Base-by-base conservation (phyloP, 441 rosid genomes). In the Omphalea diandra region DNA sequence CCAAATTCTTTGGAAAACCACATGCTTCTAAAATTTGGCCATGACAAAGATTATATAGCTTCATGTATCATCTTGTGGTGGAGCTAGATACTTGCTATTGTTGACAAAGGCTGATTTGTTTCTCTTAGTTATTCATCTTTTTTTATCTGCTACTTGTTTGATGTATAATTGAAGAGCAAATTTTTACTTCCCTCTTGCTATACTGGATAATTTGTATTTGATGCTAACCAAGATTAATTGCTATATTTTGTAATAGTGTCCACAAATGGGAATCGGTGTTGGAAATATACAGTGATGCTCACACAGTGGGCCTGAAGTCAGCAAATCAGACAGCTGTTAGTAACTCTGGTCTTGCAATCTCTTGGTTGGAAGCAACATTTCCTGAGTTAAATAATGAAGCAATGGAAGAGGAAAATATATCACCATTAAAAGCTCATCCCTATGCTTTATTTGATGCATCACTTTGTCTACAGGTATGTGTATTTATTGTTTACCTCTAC, bases 311-410 rank as follows among this genome's bases (percentile, higher is more conserved):
- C 70, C 73, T 82, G 81, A 85, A 84, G 72, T 91, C 97, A 65
- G 63, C 85, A 70, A 86, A 86, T 82, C 76, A 88, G 2, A 49
- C 63, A 50, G 94, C 95, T 69, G 85, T 83, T 72, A 79, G 65
- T 76, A 91, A 93, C 82, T 88, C 91, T 79, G 87, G 73, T 77
- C 74, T 84, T 71, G 97, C 97, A 75, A 90, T 93, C 70, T 85
- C 90, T 75, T 96, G 97, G 98, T 78, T 93, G 84, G 97, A 96
- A 86, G 88, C 90, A 73, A 88, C 88, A 61, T 96, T 93, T 84
- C 91, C 97, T 41, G 97, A 87, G 82, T 70, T 93, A 82, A 78
- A 81, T 74, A 77, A 83, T 65, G 89, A 86, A 76, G 71, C 79
- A 64, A 62, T 73, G 47, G 88, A 86, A 74, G 78, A 69, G 76